phyloP scores from a whole-genome alignment of 2,329 filamentous ascomycete species.

The Paramyrothecium sp. region DNA sequence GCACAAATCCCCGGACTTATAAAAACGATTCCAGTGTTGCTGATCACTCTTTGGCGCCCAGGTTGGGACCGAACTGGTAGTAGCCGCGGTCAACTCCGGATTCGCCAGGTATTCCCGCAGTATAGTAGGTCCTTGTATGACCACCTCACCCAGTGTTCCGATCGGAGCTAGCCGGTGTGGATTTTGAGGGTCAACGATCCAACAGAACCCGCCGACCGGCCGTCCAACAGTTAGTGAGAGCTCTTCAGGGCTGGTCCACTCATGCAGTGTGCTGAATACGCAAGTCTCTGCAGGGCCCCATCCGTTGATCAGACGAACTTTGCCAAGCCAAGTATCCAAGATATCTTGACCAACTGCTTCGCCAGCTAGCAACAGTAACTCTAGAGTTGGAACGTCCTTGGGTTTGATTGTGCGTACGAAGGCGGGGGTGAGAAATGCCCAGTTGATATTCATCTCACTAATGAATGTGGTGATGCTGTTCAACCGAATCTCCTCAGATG shows the following conservation, averaged over 20 bases:
- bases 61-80: neutral
- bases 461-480: constrained; percentile 5
- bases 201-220: constrained; percentile 3
- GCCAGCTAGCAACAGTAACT: constrained; percentile 6
- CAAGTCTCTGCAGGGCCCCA: constrained; percentile 9
- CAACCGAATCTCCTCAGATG: constrained; percentile 6
- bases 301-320: constrained; percentile 8
- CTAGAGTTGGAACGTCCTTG: constrained; percentile 5
- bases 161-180: constrained; percentile 3
- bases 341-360: constrained; percentile 6
- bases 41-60: neutral
- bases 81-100: neutral
- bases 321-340: constrained; percentile 5
- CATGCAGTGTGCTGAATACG: constrained; percentile 1
- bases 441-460: neutral
- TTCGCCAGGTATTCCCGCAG: constrained; percentile 8
- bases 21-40: constrained; percentile 5
- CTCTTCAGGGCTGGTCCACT: neutral
- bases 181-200: constrained; percentile 8
- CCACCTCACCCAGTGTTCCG: constrained; percentile 10
- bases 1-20: constrained; percentile 15
- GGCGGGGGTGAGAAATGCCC: constrained; percentile 7
- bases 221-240: constrained; percentile 1
- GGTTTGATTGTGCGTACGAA: constrained; percentile 5
- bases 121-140: constrained; percentile 11